A percentile compares a stretch with the other conserved stretches of the same genome.
Evolutionary conservation across 2,329 filamentous ascomycete genomes (phyloP).

Genomic region (Fusarium sp.): DNA sequence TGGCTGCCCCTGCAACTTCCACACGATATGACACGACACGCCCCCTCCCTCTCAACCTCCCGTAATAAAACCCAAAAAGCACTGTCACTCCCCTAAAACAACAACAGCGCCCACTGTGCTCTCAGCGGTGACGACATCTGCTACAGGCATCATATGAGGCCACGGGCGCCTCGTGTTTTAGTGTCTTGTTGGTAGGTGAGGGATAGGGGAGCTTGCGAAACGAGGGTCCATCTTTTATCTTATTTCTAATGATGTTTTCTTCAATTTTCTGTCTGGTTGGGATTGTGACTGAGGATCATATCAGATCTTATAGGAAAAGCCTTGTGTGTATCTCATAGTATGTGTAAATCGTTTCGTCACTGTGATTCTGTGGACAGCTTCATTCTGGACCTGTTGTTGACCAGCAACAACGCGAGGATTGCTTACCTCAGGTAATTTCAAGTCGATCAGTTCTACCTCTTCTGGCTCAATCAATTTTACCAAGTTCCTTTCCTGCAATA

Average conservation of each 20-base stretch:
- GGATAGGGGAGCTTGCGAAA: neutral
- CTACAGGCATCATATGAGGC: neutral
- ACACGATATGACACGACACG: slow-evolving; percentile 31
- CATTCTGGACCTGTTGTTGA: slow-evolving; percentile 18
- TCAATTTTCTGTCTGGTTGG: neutral
- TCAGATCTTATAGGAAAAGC: neutral
- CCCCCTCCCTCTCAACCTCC: slow-evolving; percentile 14
- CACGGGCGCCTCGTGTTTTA: slow-evolving; percentile 32
- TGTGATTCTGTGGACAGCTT: slow-evolving; percentile 24
- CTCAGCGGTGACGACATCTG: slow-evolving; percentile 32
- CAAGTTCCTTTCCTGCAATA: slow-evolving; percentile 19
- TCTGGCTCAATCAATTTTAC: slow-evolving; percentile 18
- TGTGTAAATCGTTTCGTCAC: slow-evolving; percentile 15
- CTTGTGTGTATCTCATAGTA: neutral
- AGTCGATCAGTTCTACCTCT: slow-evolving; percentile 30
- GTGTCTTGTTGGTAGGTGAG: slow-evolving; percentile 2
- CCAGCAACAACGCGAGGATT: slow-evolving; percentile 29
- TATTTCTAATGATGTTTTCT: neutral
- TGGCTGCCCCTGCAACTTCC: slow-evolving; percentile 3
- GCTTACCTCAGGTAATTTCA: slow-evolving; percentile 34
- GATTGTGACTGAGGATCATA: neutral
- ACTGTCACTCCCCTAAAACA: slow-evolving; percentile 14
- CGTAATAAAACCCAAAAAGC: slow-evolving; percentile 6
- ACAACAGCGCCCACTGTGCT: slow-evolving; percentile 8
- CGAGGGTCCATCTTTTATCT: slow-evolving; percentile 25